Percentiles rank a stretch among this genome's conserved stretches.
Conservation (phyloP, 2,329 filamentous ascomycete genomes). For the Beauveria sp. region DNA sequence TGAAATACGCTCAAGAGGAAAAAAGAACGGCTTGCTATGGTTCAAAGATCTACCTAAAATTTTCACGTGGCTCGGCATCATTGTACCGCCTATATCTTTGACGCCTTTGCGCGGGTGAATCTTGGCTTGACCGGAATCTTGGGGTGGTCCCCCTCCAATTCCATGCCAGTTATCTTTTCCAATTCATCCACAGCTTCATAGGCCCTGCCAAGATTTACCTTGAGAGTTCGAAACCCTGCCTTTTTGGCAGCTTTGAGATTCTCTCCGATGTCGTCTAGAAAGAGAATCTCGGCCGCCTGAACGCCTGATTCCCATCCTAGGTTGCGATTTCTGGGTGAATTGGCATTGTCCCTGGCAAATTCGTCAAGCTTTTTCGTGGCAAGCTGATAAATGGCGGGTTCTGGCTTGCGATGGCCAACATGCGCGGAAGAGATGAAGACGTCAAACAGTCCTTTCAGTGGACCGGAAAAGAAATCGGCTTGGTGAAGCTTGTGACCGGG, state of each 20-base stretch:
- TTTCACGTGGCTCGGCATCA: too few species aligned
- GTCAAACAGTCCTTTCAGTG: slow-evolving; percentile 66
- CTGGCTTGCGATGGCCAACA: slow-evolving; percentile 80
- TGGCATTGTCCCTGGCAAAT: slow-evolving; percentile 47
- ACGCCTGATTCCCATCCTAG: slow-evolving; percentile 45
- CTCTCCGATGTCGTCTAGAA: slow-evolving; percentile 90
- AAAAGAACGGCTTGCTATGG: slow-evolving; percentile 10
- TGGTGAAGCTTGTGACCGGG: slow-evolving; percentile 58
- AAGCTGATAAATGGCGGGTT: slow-evolving; percentile 70
- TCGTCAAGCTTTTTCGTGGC: slow-evolving; percentile 60
- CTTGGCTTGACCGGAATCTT: slow-evolving; percentile 38
- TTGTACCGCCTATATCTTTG: slow-evolving; percentile 33
- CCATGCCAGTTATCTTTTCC: slow-evolving; percentile 65
- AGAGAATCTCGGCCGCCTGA: slow-evolving; percentile 62
- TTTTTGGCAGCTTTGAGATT: slow-evolving; percentile 76
- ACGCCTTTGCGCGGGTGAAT: slow-evolving; percentile 21
- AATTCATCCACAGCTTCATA: slow-evolving; percentile 76
- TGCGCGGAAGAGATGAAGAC: slow-evolving; percentile 84
- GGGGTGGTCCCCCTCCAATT: slow-evolving; percentile 48
- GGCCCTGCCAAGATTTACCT: slow-evolving; percentile 70
- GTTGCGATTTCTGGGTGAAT: slow-evolving; percentile 27
- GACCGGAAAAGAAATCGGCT: slow-evolving; percentile 42
- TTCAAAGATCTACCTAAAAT: not conserved
- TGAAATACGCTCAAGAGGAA: not conserved
- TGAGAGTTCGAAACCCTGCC: slow-evolving; percentile 73